These are phyloP conservation scores for Coemansia sp. DNA, from an alignment of 192 early-diverging fungal genomes.

Conservation along the genomic window DNA sequence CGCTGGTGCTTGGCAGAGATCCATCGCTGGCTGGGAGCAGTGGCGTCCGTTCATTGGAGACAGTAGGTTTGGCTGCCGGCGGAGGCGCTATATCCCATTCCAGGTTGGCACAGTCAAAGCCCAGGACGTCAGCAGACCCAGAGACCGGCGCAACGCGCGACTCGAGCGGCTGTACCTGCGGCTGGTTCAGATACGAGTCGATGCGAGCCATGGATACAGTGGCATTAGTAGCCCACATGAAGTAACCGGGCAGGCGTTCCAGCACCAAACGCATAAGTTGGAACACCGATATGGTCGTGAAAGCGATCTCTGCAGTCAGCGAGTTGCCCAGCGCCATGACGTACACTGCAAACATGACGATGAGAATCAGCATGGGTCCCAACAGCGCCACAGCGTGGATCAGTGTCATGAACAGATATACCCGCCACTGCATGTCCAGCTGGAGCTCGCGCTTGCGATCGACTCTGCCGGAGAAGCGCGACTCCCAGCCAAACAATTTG, in stretches of 20 bases:
- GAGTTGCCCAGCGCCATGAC: constrained; percentile 57
- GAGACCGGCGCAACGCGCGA: constrained; percentile 25
- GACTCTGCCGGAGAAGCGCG: constrained; percentile 66
- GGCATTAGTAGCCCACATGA: constrained; percentile 62
- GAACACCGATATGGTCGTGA: constrained; percentile 73
- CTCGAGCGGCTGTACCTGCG: constrained; percentile 61
- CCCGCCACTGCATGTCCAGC: constrained; percentile 55
- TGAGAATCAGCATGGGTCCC: constrained; percentile 64
- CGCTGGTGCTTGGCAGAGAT: neutral
- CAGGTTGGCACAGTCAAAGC: constrained; percentile 40
- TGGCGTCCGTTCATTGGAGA: constrained; percentile 13
- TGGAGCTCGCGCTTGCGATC: constrained; percentile 67
- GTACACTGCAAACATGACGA: constrained; percentile 62
- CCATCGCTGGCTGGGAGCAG: constrained; percentile 6
- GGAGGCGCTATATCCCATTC: constrained; percentile 24
- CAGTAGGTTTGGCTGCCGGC: neutral
- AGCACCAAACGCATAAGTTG: constrained; percentile 64
- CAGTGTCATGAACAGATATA: constrained; percentile 56
- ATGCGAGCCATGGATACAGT: constrained; percentile 69
- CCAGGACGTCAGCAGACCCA: constrained; percentile 12
- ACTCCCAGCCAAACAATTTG: constrained; percentile 88
- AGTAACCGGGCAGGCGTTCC: constrained; percentile 62
- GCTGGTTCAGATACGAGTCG: constrained; percentile 70
- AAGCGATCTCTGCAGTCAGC: constrained; percentile 64
- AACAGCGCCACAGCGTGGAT: constrained; percentile 57